Conservation (phyloP, 371 early-diverging fungal species). For the Apophysomyces ossiformis region DNA sequence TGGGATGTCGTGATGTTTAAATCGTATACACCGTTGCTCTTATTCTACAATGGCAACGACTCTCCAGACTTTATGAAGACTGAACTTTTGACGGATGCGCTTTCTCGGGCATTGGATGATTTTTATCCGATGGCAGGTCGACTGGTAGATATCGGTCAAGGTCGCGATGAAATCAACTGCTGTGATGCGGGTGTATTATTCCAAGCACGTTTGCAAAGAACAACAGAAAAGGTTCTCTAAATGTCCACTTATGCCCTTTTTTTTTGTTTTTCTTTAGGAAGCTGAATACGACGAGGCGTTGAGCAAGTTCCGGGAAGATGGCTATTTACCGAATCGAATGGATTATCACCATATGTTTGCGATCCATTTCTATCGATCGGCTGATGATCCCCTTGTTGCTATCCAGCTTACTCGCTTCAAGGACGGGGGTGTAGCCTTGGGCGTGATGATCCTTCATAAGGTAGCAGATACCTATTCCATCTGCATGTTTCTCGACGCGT, state of each 20-base stretch:
- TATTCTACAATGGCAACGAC: constrained; percentile 36
- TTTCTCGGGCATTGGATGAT: constrained; percentile 27
- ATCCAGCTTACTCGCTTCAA: constrained; percentile 38
- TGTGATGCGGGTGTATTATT: constrained; percentile 42
- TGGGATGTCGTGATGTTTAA: constrained; percentile 54
- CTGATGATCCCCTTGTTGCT: constrained; percentile 40
- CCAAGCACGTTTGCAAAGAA: constrained; percentile 21
- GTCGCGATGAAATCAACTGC: constrained; percentile 41
- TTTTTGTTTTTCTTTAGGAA: constrained; percentile 23
- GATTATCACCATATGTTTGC: constrained; percentile 49
- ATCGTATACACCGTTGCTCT: constrained; percentile 40
- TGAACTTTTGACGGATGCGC: constrained; percentile 17
- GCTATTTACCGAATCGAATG: constrained; percentile 42
- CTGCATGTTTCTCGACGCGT: constrained; percentile 41
- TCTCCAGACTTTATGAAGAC: constrained; percentile 40
- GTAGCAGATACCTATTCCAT: constrained; percentile 42
- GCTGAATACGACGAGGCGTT: constrained; percentile 34
- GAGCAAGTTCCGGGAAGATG: constrained; percentile 23
- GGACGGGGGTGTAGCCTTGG: constrained; percentile 45
- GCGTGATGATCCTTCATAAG: constrained; percentile 45
- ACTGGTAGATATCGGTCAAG: constrained; percentile 39
- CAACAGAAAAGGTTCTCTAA: too few relatives aligned
- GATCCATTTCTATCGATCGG: constrained; percentile 42
- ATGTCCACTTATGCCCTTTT: too few relatives aligned
- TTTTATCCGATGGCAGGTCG: constrained; percentile 47